Evolutionary conservation across 495 filamentous ascomycete species (phyloP).

Genomic region (Penicillium salamii): DNA sequence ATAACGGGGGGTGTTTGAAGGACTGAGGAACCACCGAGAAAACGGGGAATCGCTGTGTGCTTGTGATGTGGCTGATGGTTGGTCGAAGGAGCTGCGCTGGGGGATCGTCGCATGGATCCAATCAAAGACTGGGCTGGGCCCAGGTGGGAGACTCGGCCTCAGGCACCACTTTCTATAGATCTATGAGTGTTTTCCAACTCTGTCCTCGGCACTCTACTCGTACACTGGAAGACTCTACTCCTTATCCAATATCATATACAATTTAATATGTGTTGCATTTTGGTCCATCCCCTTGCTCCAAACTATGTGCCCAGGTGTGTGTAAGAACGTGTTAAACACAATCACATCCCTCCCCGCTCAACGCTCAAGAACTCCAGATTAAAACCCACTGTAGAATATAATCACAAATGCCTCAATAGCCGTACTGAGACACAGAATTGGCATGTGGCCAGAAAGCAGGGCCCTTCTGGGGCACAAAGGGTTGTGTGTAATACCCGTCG

Average conservation of each 20-base stretch:
- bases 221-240: too few relatives aligned
- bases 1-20: too few relatives aligned
- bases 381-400: neutral
- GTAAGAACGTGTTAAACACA: neutral
- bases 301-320: too few relatives aligned
- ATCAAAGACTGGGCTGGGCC: neutral
- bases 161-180: slow-evolving; percentile 1
- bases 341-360: neutral
- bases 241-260: too few relatives aligned
- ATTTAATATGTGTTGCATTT: too few relatives aligned
- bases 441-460: slow-evolving; percentile 17
- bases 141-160: slow-evolving; percentile 2
- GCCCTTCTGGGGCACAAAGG: slow-evolving; percentile 14
- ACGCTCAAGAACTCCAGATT: slow-evolving; percentile 7
- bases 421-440: slow-evolving; percentile 13
- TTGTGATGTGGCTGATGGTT: slow-evolving; percentile 8
- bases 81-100: slow-evolving; percentile 6
- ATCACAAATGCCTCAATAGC: slow-evolving; percentile 9
- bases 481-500: slow-evolving; percentile 14
- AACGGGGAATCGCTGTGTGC: slow-evolving; percentile 4
- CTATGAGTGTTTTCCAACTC: too few relatives aligned
- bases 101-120: slow-evolving; percentile 1
- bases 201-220: too few relatives aligned
- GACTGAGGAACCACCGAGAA: slow-evolving; percentile 5
- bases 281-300: neutral